Percentiles rank a stretch among this genome's conserved stretches.
These are phyloP conservation scores for Stemphylium lycopersici DNA, from an alignment of 2,329 filamentous ascomycete species.

Conservation along the genomic window DNA sequence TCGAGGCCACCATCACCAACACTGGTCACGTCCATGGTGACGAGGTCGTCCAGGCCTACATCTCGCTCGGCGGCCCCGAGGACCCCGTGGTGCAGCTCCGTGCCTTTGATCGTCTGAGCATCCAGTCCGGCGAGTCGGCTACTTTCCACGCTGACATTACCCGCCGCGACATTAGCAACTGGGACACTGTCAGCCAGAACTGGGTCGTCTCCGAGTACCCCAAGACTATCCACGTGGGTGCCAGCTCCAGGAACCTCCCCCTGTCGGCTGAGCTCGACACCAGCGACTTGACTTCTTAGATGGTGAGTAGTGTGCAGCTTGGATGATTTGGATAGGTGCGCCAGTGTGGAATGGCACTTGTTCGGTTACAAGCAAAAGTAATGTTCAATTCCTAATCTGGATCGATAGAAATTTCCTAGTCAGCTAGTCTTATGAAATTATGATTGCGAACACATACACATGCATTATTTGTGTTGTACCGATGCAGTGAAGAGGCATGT, in stretches of 20 bases:
- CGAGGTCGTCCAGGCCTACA: conserved; percentile 76
- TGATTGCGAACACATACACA: neutral
- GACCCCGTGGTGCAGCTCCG: conserved; percentile 73
- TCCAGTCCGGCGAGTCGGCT: conserved; percentile 70
- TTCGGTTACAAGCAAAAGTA: neutral
- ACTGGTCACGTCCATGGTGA: conserved; percentile 69
- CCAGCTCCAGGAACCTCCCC: conserved; percentile 63
- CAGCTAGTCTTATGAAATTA: conserved; percentile 2
- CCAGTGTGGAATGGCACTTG: neutral
- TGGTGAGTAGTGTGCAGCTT: too few species aligned
- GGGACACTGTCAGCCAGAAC: conserved; percentile 80
- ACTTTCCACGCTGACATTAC: conserved; percentile 73
- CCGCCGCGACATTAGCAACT: conserved; percentile 84
- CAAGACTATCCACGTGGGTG: conserved; percentile 67
- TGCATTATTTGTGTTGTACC: neutral
- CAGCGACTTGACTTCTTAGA: conserved; percentile 21
- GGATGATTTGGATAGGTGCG: neutral
- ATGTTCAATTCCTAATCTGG: conserved; percentile 10
- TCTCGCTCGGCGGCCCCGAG: conserved; percentile 78
- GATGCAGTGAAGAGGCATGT: neutral
- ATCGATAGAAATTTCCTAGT: neutral
- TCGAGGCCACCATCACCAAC: conserved; percentile 73
- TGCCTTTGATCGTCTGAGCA: conserved; percentile 77
- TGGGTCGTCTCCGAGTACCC: conserved; percentile 70
- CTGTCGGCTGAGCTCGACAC: conserved; percentile 48